Base-by-base conservation (phyloP, 257 asterid species). In the Thymus quinquecostatus region DNA sequence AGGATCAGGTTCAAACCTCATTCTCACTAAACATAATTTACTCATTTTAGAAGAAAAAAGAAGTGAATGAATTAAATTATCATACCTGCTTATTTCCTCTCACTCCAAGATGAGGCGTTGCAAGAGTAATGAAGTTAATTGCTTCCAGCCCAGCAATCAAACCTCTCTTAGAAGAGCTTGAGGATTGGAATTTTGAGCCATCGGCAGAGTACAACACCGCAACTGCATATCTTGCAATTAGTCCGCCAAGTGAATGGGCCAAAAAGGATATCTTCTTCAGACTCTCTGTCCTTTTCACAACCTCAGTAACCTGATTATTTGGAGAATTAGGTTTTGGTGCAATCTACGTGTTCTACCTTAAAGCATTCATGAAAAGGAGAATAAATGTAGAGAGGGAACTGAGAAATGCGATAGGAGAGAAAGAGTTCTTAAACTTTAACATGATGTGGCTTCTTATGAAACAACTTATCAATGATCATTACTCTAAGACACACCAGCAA, bases 171-270 rank as follows among this genome's bases (percentile, higher is more conserved):
- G 89, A 82, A 66, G 82, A 80, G 79, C 62, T 60, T 41, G 47
- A 33, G 40, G 83, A 60, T 66, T 68, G 82, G 48, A 69, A 7
- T 69, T 60, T 78, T 14, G 77, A 62, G 60, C 38, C 62, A 68
- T 66, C 58, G 57, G 90, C 84, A 47, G 81, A 74, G 75, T 82
- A 89, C 51, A 94, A 87, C 77, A 82, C 83, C 60, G 89, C 81
- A 51, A 89, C 44, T 67, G 97, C 99, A 74, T 86, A 89, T 91
- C 99, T 89, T 69, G 98, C 89, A 60, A 94, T 83, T 80, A 91
- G 73, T 54, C 98, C 99, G 75, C 99, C 98, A 57, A 94, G 99
- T 14, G 99, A 94, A 94, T 94, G 99, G 60, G 97, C 90, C 76
- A 94, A 64, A 80, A 94, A 94, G 40, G 99, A 94, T 64, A 94